Conservation (phyloP, 805 yeast species). For the Cephaloascus fragrans region DNA sequence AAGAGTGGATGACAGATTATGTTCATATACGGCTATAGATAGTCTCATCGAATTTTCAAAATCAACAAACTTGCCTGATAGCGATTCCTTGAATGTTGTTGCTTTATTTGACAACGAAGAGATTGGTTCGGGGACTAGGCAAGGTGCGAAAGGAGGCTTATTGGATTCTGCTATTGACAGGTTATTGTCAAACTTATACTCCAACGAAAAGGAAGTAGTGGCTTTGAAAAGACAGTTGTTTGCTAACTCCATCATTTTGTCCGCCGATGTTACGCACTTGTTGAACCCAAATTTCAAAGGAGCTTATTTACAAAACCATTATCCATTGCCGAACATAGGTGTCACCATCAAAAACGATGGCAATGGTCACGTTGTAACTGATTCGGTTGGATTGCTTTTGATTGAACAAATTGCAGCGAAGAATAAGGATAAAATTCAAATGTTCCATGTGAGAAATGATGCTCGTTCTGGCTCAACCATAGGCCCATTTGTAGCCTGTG, state of each 20-base stretch:
- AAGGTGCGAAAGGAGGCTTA: constrained; percentile 28
- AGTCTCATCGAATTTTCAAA: constrained; percentile 17
- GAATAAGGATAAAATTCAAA: constrained; percentile 18
- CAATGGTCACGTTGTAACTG: constrained; percentile 27
- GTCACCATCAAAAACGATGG: constrained; percentile 25
- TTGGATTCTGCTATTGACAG: constrained; percentile 7
- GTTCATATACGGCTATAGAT: constrained; percentile 26
- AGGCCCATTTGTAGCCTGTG: constrained; percentile 27
- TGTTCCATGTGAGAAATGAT: constrained; percentile 30
- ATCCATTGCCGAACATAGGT: constrained; percentile 28
- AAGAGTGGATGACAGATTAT: constrained; percentile 29
- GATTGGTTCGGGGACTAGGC: constrained; percentile 26
- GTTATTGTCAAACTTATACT: neutral
- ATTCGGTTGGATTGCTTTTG: constrained; percentile 17
- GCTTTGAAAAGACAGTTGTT: constrained; percentile 7
- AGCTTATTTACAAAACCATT: constrained; percentile 20
- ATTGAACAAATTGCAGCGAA: constrained; percentile 14
- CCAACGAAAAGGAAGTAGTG: constrained; percentile 3
- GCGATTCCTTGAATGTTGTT: constrained; percentile 18
- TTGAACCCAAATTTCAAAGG: constrained; percentile 28
- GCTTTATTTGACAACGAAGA: constrained; percentile 31
- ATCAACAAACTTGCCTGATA: neutral
- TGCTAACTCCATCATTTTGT: constrained; percentile 23
- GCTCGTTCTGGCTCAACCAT: constrained; percentile 31
- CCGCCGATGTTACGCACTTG: constrained; percentile 34